Base-by-base conservation (phyloP, 2,329 filamentous ascomycete species). In the Monascus ruber region DNA sequence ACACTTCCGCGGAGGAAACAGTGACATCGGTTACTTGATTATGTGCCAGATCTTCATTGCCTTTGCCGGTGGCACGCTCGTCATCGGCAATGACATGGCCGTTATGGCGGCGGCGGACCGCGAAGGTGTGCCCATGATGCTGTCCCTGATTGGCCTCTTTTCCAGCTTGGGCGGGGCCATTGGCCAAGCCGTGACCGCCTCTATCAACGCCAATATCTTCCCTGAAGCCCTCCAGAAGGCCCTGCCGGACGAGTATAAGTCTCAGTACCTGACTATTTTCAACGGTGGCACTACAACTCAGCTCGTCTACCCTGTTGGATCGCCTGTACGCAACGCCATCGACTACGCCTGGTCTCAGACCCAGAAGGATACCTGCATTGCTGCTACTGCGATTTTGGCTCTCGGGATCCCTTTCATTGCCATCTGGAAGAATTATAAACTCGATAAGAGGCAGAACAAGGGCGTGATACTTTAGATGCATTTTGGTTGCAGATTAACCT, bases 161-260 rank as follows among this genome's bases (percentile, higher is more conserved):
- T 47, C 49, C 24, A 63, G 50, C 25, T 40, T 65, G 2, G 62
- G 62, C 1, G 54, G 56, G 4, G 53, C 60, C 2, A 54, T 63
- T 9, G 62, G 62, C 1, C 42, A 45, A 11, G 54, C 56, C 2
- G 55, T 59, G 24, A 43, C 47, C 1, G 49, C 52, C 4, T 47
- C 51, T 24, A 77, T 83, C 46, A 83, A 77, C 72, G 74, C 70
- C 2, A 68, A 71, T 43, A 69, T 72, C 1, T 75, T 81, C 55
- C 66, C 66, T 6, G 49, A 59, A 2, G 63, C 65, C 0, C 63
- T 80, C 7, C 44, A 45, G 27, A 50, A 52, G 25, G 60, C 66
- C 39, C 59, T 79, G 0, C 74, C 75, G 0, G 49, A 40, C 0
- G 47, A 49, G 36, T 34, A 43, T 0, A 49, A 56, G 31, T 44